Base-by-base conservation (phyloP, 2,329 filamentous ascomycete genomes). In the Aspergillus tamarii region DNA sequence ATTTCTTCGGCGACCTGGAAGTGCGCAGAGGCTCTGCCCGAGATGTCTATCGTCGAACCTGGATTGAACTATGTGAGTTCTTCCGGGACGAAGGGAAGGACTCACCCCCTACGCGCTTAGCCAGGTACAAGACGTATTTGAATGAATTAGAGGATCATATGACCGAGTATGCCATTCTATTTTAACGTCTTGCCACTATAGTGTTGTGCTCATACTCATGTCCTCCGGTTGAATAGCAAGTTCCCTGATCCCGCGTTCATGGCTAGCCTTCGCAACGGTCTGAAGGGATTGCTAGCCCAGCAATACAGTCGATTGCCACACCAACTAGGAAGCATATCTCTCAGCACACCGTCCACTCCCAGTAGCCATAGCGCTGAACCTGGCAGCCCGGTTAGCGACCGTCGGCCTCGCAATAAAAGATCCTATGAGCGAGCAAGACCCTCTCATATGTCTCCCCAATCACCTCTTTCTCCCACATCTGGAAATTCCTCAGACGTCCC, bases 41-140 rank as follows among this genome's bases (percentile, higher is more conserved):
- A 50, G 74, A 78, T 46, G 71, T 78, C 34, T 84, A 84, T 68
- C 77, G 79, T 61, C 75, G 79, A 32, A 81, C 83, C 32, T 89
- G 86, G 86, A 73, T 80, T 43, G 79, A 83, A 53, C 73, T 87
- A 39, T 76, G 79, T 64, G 70, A 76, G 14, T 79, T 80, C 57
- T 82, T 87, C 66, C 79, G 77, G 64, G 69, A 75, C 14, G 80
- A 86, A 69, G 80, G 80, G 41, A 78, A 82, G 4, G 80, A 81
- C 55, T 74, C 79, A 10, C 72, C 88, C 39, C 73, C 76, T 12
- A 75, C 78, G 41, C 80, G 85, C 28, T 72, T 88, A 36, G 78
- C 82, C 36, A 78, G 80, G 64, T 87, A 85, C 70, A 80, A 81
- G 58, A 74, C 76, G 9, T 85, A 85, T 68, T 69, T 87, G 46